Conservation (phyloP, 768 basidiomycete species). For the Lactifluus subvellereus region DNA sequence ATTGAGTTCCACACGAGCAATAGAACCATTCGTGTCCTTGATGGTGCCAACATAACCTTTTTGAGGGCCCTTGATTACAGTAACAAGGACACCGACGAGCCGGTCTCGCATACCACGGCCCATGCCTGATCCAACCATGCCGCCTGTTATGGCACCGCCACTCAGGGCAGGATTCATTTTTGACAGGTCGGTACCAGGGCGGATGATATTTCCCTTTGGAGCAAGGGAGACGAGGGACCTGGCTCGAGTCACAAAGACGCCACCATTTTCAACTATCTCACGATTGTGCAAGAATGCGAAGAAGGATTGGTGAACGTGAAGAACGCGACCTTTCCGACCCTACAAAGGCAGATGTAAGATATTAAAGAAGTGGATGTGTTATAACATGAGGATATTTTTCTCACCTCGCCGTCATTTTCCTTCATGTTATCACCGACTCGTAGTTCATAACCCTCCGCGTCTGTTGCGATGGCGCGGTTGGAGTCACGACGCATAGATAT, state of each 20-base stretch:
- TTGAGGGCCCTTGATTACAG: slow-evolving; percentile 77
- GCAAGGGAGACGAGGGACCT: slow-evolving; percentile 78
- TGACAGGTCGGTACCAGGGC: slow-evolving; percentile 67
- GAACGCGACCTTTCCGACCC: slow-evolving; percentile 81
- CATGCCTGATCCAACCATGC: slow-evolving; percentile 80
- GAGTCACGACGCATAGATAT: slow-evolving; percentile 89
- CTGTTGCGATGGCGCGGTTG: slow-evolving; percentile 77
- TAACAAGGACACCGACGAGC: slow-evolving; percentile 72
- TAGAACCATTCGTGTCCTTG: slow-evolving; percentile 88
- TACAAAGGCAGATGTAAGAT: slow-evolving; percentile 31
- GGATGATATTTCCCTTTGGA: slow-evolving; percentile 72
- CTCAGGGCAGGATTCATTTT: slow-evolving; percentile 85
- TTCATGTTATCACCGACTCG: slow-evolving; percentile 87
- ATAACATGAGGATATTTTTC: slow-evolving; percentile 22
- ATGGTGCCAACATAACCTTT: slow-evolving; percentile 90
- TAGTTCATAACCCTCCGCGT: slow-evolving; percentile 83
- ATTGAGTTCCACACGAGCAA: slow-evolving; percentile 85
- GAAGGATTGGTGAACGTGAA: slow-evolving; percentile 92
- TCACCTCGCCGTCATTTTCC: slow-evolving; percentile 82
- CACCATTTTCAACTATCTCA: slow-evolving; percentile 84
- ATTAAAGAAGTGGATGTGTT: neutral
- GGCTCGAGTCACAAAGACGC: slow-evolving; percentile 89
- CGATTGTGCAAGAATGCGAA: slow-evolving; percentile 94
- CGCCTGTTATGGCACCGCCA: slow-evolving; percentile 53
- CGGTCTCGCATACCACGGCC: slow-evolving; percentile 76